These are phyloP conservation scores for Piloderma croceum DNA, from an alignment of 768 basidiomycete species.

Conservation along the genomic window DNA sequence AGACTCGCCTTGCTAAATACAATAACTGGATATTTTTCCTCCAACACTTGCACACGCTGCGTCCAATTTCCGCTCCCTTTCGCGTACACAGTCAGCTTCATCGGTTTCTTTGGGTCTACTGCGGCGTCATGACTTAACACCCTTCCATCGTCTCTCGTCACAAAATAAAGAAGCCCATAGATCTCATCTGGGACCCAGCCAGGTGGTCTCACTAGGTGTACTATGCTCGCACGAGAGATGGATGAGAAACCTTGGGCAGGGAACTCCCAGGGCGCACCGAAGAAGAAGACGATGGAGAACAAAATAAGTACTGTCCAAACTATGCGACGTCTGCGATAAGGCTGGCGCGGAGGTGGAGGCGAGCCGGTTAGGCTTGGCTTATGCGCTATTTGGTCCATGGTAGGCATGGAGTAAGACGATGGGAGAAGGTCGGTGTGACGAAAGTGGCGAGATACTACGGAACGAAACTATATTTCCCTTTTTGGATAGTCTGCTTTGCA, in stretches of 20 bases:
- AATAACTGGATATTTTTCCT: conserved; percentile 54
- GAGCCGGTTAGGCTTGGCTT: conserved; percentile 12
- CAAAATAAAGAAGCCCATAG: conserved; percentile 65
- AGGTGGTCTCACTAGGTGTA: conserved; percentile 30
- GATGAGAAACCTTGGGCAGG: conserved; percentile 26
- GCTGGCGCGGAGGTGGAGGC: neutral
- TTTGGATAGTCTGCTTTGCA: neutral
- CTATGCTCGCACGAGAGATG: conserved; percentile 36
- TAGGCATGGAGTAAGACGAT: too few species aligned
- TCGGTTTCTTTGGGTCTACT: conserved; percentile 42
- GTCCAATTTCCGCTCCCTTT: conserved; percentile 38
- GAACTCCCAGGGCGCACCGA: conserved; percentile 40
- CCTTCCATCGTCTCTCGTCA: conserved; percentile 43
- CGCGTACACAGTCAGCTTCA: conserved; percentile 53
- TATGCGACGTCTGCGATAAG: conserved; percentile 42
- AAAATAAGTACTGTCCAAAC: conserved; percentile 35
- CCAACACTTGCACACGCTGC: conserved; percentile 36
- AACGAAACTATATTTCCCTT: too few species aligned
- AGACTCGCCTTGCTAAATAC: conserved; percentile 73
- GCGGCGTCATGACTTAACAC: conserved; percentile 33
- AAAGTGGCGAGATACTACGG: too few species aligned
- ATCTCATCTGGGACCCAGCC: conserved; percentile 48
- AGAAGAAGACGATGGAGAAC: conserved; percentile 33
- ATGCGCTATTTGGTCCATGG: conserved; percentile 3
- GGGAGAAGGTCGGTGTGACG: neutral